Conservation (phyloP, 495 filamentous ascomycete species). For the Penicillium chermesinum region DNA sequence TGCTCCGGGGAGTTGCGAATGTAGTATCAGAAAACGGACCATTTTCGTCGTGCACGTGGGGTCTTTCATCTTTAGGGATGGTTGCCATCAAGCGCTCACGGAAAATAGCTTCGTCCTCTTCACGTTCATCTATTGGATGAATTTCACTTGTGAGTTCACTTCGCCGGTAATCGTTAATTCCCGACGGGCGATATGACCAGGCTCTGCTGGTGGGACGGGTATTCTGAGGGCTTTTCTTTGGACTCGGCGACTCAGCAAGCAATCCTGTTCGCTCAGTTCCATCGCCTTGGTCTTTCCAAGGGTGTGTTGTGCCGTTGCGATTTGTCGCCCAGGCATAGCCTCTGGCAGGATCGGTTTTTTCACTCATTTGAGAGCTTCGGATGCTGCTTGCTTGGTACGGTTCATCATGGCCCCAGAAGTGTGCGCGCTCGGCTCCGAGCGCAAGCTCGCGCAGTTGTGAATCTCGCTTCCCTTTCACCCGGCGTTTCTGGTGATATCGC, state of each 20-base stretch:
- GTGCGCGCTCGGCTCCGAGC: conserved; percentile 42
- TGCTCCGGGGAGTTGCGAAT: conserved; percentile 27
- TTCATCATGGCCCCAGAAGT: conserved; percentile 38
- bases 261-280: conserved; percentile 51
- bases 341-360: conserved; percentile 15
- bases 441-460: conserved; percentile 50
- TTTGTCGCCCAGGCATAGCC: conserved; percentile 39
- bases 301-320: conserved; percentile 15
- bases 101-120: conserved; percentile 53
- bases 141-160: conserved; percentile 48
- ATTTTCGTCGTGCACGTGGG: conserved; percentile 13
- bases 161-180: conserved; percentile 43
- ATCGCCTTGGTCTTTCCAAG: conserved; percentile 30
- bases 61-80: conserved; percentile 13
- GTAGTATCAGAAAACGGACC: conserved; percentile 26
- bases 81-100: conserved; percentile 23
- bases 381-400: conserved; percentile 34
- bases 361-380: conserved; percentile 27
- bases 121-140: conserved; percentile 65
- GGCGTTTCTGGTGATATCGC: conserved; percentile 52
- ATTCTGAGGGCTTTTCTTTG: conserved; percentile 39
- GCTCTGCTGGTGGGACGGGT: conserved; percentile 9
- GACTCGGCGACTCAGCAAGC: conserved; percentile 51
- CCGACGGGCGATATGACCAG: conserved; percentile 21
- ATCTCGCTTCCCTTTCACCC: conserved; percentile 42